Percentiles rank a stretch among this genome's conserved stretches.
phyloP scores from a whole-genome alignment of 306 rosid genomes.

The Acacia confusa region DNA sequence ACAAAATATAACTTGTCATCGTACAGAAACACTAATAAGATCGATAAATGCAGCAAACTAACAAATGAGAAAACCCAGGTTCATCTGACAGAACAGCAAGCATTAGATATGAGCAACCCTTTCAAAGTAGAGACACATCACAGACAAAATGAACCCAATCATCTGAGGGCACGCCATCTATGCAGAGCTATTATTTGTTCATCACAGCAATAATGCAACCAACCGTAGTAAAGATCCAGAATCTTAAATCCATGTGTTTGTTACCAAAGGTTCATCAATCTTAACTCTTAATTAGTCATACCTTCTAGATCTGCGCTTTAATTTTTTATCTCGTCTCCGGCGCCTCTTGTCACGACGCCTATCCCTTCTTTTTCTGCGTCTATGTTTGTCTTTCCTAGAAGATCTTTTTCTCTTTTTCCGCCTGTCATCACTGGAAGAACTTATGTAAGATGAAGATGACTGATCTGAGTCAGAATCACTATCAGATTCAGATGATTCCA shows the following conservation, averaged over 20 bases:
- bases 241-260: background rate
- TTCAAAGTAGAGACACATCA: background rate
- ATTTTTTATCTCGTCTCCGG: slow-evolving; percentile 60
- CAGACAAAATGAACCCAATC: background rate
- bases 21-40: background rate
- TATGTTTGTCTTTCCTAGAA: slow-evolving; percentile 68
- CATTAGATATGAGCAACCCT: background rate
- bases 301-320: slow-evolving; percentile 78
- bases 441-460: slow-evolving; percentile 67
- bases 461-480: slow-evolving; percentile 73
- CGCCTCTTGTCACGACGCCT: slow-evolving; percentile 66
- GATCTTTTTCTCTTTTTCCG: slow-evolving; percentile 78
- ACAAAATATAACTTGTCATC: background rate
- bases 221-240: background rate
- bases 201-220: background rate
- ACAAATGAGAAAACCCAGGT: background rate
- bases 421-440: slow-evolving; percentile 86
- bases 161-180: background rate
- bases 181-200: background rate
- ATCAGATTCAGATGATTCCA: slow-evolving; percentile 74
- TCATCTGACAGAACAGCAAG: background rate
- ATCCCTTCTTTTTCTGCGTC: slow-evolving; percentile 67
- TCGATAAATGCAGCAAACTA: background rate
- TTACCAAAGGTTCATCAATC: background rate
- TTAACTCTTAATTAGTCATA: slow-evolving; percentile 22